These are phyloP conservation scores for Trichosporon inkin DNA, from an alignment of 1,284 basidiomycete species.

Conservation along the genomic window DNA sequence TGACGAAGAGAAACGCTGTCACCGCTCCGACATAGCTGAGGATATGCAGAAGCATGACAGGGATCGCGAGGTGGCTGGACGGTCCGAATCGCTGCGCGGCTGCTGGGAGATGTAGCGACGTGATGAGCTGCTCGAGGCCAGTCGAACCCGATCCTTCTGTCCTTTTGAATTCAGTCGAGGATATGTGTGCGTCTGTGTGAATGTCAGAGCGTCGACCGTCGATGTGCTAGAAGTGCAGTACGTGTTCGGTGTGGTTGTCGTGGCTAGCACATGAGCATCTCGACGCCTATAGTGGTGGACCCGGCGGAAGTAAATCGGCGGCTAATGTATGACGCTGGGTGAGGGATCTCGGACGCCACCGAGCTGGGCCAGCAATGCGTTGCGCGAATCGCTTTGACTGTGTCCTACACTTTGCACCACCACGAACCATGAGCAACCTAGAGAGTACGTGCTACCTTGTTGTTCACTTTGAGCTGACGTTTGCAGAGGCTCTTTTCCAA, in stretches of 20 bases:
- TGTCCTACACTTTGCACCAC: neutral
- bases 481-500: conserved; percentile 84
- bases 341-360: neutral
- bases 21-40: conserved; percentile 61
- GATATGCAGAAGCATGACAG: conserved; percentile 42
- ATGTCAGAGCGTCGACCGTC: no score
- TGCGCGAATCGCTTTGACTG: neutral
- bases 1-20: conserved; percentile 71
- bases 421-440: conserved; percentile 68
- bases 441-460: conserved; percentile 67
- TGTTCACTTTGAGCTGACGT: neutral
- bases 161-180: neutral
- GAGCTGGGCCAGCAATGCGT: neutral
- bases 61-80: neutral
- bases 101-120: neutral
- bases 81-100: neutral
- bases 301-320: neutral
- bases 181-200: no score
- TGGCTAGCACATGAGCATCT: no score
- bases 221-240: no score
- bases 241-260: no score
- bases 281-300: no score
- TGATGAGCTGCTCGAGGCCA: neutral
- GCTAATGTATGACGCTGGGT: conserved; percentile 4
- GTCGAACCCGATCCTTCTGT: neutral